Percentiles rank a stretch among this genome's conserved stretches.
Conservation (phyloP, 2,329 filamentous ascomycete genomes). For the Monilinia fructicola region DNA sequence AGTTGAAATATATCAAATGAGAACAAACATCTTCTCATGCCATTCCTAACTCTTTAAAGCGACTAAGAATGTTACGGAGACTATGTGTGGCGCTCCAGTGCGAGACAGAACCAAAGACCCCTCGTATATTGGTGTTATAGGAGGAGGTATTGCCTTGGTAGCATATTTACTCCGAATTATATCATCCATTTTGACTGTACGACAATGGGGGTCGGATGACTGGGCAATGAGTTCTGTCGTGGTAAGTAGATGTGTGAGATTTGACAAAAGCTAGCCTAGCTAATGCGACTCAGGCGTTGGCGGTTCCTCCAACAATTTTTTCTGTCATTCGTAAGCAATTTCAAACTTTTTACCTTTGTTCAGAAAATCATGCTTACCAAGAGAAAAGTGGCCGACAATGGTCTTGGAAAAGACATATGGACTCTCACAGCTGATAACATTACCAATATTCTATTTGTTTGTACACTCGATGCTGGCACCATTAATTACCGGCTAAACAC, state of each 20-base stretch:
- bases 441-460: not conserved
- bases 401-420: slow-evolving; percentile 3
- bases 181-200: not conserved
- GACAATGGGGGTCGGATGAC: not conserved
- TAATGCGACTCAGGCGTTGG: not conserved
- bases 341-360: no score
- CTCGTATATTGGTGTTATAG: not conserved
- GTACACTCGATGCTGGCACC: not conserved
- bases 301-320: not conserved
- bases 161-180: not conserved
- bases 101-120: not conserved
- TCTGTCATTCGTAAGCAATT: not conserved
- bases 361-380: no score
- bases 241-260: not conserved
- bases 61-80: not conserved
- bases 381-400: not conserved
- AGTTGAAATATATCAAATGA: not conserved
- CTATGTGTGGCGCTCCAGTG: not conserved
- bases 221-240: no score
- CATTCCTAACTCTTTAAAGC: not conserved
- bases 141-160: not conserved
- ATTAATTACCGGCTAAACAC: not conserved
- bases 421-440: not conserved
- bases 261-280: no score
- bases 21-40: not conserved